Base-by-base conservation (phyloP, 768 basidiomycete genomes). In the Boletus subparvulus region DNA sequence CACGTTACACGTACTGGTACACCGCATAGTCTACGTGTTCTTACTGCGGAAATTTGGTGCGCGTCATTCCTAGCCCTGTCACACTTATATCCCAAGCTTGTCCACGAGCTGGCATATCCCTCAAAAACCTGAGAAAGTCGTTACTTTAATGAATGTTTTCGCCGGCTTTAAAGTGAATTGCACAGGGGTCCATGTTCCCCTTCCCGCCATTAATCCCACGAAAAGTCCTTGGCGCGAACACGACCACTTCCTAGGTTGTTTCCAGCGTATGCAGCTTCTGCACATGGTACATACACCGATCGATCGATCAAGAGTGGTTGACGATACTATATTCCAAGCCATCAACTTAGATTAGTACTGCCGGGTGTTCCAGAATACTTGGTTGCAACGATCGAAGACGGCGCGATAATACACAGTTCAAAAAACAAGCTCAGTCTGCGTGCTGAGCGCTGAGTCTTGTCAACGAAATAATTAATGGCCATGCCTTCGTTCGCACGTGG, bases 21-120 rank as follows among this genome's bases (percentile, higher is more conserved):
- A 52, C 47, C 17, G 35, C 54, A 17, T 21, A n/a, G 35, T 28
- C 50, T 60, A 69, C 68, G 69, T 63, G 61, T 55, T 39, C 28
- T 55, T 43, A 24, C 54, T 55, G 58, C 53, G 58, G 50, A 42
- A 44, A 32, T 39, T 40, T 14, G n/a, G 32, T 54, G 32, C 35
- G 37, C 21, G 26, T 14, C 36, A 3, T 33, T 47, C 11, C 24
- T 47, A 21, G 32, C 14, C 7, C 30, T 32, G 32, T n/a, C 56
- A 36, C 41, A 11, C 26, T 30, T 6, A 14, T 26, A 50, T 17
- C 10, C 19, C n/a, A 4, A 19, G 8, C 8, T 19, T 32, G 17
- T 54, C n/a, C 14, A 14, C 50, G 1, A 0, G 10, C 35, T 3
- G 30, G 30, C 52, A 16, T 33, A 3, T 21, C 24, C 36, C 11